Percentiles rank a stretch among this genome's conserved stretches.
Evolutionary conservation across 345 rosid genomes (phyloP).

Genomic region (Adansonia digitata): DNA sequence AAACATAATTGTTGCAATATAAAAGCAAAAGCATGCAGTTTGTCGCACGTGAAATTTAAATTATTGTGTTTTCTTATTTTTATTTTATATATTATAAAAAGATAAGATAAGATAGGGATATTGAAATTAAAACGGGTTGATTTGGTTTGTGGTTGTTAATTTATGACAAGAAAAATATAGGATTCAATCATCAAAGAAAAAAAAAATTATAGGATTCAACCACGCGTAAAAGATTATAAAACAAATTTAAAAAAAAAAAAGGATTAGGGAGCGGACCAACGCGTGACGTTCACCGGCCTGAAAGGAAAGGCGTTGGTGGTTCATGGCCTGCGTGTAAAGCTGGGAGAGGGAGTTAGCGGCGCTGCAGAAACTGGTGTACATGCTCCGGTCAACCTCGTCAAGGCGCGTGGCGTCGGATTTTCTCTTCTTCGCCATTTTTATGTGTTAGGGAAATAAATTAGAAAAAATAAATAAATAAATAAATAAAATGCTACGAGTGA

Average conservation of each 20-base stretch:
- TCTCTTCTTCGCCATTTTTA: slow-evolving; percentile 83
- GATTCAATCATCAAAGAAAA: background rate
- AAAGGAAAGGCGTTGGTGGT: slow-evolving; percentile 70
- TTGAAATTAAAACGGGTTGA: background rate
- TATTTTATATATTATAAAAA: background rate
- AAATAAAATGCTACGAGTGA: background rate
- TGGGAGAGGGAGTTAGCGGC: slow-evolving; percentile 94
- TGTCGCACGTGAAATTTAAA: background rate
- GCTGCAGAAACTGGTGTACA: slow-evolving; percentile 78
- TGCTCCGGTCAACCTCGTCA: slow-evolving; percentile 91
- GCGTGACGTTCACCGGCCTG: slow-evolving; percentile 81
- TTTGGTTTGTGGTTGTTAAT: background rate
- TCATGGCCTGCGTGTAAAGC: slow-evolving; percentile 82
- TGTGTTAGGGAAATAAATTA: background rate
- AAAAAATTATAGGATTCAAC: background rate
- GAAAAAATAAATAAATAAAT: no score
- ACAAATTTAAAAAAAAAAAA: background rate
- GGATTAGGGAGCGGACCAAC: slow-evolving; percentile 31
- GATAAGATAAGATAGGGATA: background rate
- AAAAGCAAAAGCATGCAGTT: background rate
- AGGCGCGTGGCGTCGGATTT: slow-evolving; percentile 75
- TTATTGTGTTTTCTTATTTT: background rate
- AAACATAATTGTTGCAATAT: background rate
- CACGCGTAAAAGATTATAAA: background rate
- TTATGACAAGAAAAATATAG: background rate